These are phyloP conservation scores for Secale cereale DNA, from an alignment of 176 grass and related monocot species.

Conservation along the genomic window DNA sequence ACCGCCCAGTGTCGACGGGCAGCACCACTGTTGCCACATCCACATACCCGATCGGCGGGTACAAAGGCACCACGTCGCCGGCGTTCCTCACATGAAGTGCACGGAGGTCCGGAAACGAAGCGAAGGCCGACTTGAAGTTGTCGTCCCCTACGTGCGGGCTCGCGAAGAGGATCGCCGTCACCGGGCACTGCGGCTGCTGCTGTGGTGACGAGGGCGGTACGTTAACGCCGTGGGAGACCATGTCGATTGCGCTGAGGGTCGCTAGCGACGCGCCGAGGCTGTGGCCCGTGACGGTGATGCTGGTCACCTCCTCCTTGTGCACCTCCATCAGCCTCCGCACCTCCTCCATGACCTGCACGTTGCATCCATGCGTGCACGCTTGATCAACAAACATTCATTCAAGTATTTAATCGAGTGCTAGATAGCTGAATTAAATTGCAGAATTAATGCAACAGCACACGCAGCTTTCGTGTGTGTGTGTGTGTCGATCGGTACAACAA, in stretches of 20 bases:
- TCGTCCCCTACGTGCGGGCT: slow-evolving; percentile 69
- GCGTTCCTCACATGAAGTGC: slow-evolving; percentile 57
- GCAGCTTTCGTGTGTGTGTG: not conserved
- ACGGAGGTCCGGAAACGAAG: slow-evolving; percentile 24
- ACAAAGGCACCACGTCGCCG: slow-evolving; percentile 57
- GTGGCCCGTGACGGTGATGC: slow-evolving; percentile 87
- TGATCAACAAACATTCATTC: not conserved
- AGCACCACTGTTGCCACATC: slow-evolving; percentile 55
- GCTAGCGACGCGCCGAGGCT: slow-evolving; percentile 77
- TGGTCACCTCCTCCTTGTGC: slow-evolving; percentile 75
- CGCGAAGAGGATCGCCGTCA: slow-evolving; percentile 71
- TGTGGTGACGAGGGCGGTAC: not conserved
- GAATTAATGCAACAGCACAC: not conserved
- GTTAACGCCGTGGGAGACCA: slow-evolving; percentile 53
- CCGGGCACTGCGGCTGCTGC: slow-evolving; percentile 33
- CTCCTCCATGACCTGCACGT: slow-evolving; percentile 55
- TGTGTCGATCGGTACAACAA: slow-evolving; percentile 4
- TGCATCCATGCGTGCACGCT: not conserved
- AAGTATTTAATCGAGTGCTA: not conserved
- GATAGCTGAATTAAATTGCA: not conserved
- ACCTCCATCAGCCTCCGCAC: slow-evolving; percentile 41
- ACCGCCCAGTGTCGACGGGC: slow-evolving; percentile 30
- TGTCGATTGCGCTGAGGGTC: slow-evolving; percentile 77
- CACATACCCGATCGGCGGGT: slow-evolving; percentile 51
- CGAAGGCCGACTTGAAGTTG: slow-evolving; percentile 38